Base-by-base conservation (phyloP, 139 green algal species). In the Gonium pectorale region DNA sequence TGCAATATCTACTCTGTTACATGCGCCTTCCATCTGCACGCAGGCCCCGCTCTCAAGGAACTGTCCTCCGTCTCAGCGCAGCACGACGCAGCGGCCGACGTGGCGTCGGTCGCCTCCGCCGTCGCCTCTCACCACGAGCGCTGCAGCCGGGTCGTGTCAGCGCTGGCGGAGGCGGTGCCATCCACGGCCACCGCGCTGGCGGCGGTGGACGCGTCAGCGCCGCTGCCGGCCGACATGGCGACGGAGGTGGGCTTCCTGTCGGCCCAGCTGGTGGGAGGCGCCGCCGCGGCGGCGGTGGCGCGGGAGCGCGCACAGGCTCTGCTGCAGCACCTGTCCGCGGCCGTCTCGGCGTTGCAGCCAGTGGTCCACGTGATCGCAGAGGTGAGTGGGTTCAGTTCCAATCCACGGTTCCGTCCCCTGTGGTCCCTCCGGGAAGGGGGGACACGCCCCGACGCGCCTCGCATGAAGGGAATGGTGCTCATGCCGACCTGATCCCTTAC, bases 161-260 rank as follows among this genome's bases (percentile, higher is more conserved):
- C 62, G 52, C 82, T 88, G 54, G 40, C 81, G 49, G 52, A 52
- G 38, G 78, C 63, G 41, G 78, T 91, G 78, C 78, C 46, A 19
- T 38, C 52, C 19, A 87, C 85, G 46, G 27, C 38, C 49, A n/a
- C 67, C 29, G 49, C 74, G 59, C 59, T 87, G 60, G 43, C 81
- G 31, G 75, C 59, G n/a, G 59, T 41, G 29, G 75, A 82, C 31
- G 79, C 64, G 26, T 71, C 64, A 3, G n/a, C 29, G 40, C 75
- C 75, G 40, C 59, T 82, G 59, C 69, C 70, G 6, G 22, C 43
- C 15, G 81, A 75, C 33, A 60, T 80, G 49, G 15, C 52, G 22
- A 71, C 33, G 2, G 81, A 81, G 81, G 69, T 74, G 67, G 75
- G 75, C 59, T 82, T 82, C 75, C 66, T 86, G 68, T 83, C 81